Percentiles rank a stretch among this genome's conserved stretches.
phyloP scores from a whole-genome alignment of 2,329 filamentous ascomycete species.

The Pyricularia pennisetigena region DNA sequence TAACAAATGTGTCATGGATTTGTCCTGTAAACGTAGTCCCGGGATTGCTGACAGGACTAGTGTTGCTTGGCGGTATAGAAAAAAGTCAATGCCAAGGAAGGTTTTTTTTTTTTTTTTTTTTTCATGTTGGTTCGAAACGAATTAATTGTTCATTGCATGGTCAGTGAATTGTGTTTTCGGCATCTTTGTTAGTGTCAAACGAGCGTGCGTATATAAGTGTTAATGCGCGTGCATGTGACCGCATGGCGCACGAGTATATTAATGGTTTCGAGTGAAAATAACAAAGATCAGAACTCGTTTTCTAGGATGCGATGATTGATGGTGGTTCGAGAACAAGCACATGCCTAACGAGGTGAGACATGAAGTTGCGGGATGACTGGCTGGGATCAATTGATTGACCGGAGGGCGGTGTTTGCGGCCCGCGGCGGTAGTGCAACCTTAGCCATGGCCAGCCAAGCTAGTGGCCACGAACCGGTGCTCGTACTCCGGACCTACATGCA shows the following conservation, averaged over 20 bases:
- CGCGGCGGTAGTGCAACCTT: background rate
- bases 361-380: background rate
- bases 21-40: background rate
- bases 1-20: constrained; percentile 3
- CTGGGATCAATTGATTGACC: background rate
- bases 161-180: background rate
- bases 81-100: background rate
- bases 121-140: background rate
- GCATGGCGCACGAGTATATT: background rate
- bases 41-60: background rate
- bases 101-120: background rate
- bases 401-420: background rate
- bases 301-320: background rate
- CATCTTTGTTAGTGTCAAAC: background rate
- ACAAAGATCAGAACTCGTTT: background rate
- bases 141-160: background rate
- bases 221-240: background rate
- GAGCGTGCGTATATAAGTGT: background rate
- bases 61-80: background rate
- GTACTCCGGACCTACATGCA: too few species aligned
- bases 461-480: too few species aligned
- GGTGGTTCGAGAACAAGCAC: background rate
- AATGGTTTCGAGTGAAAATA: background rate
- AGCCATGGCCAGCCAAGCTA: background rate
- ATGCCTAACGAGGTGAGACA: background rate